Evolutionary conservation across 208 protist genomes (phyloP), one percentile per base, ranked within the genome.

Genomic region (Crithidia fasciculata): DNA sequence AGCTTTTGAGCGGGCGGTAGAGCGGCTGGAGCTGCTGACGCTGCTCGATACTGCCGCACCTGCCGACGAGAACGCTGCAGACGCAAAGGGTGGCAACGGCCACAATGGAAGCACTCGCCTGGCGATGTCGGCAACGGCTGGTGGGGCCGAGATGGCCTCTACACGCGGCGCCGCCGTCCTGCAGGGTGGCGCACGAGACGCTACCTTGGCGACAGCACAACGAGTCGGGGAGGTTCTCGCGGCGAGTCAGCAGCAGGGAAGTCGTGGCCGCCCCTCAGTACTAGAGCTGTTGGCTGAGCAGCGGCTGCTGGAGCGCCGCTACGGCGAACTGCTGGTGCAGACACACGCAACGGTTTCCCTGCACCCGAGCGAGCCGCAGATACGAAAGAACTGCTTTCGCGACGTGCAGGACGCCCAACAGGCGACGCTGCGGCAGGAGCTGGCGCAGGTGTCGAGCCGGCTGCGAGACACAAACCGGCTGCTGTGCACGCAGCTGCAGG

Each of bases 11-110:
- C 93, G 93, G 70, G 90, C 90, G 1, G 78, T 97, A 52, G 91
- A 96, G 84, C 91, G 91, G n/a, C 86, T 97, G 28, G 89, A 95
- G 82, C 88, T 97, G 39, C 85, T 97, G 41, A 76, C 59, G 10
- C 75, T 96, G 6, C 81, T 97, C 9, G 87, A 95, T 59, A 81
- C 86, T 5, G 81, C 76, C 12, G 80, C 63, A 0, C 72, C 86
- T 2, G 77, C 72, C 1, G 74, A 73, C 9, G 71, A 65, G 6
- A 64, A 41, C n/a, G 72, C 37, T 18, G n/a, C 49, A n/a, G 15
- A 15, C 59, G 45, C 70, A 18, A 49, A 44, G 43, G 53, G 60
- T 13, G 65, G 16, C 12, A 40, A n/a, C 28, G 28, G 28, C 28
- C 28, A 28, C 28, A 28, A 28, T 28, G 28, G 28, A 28, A 28